Base-by-base conservation (phyloP, 768 basidiomycete species). In the Favolaschia claudopus region DNA sequence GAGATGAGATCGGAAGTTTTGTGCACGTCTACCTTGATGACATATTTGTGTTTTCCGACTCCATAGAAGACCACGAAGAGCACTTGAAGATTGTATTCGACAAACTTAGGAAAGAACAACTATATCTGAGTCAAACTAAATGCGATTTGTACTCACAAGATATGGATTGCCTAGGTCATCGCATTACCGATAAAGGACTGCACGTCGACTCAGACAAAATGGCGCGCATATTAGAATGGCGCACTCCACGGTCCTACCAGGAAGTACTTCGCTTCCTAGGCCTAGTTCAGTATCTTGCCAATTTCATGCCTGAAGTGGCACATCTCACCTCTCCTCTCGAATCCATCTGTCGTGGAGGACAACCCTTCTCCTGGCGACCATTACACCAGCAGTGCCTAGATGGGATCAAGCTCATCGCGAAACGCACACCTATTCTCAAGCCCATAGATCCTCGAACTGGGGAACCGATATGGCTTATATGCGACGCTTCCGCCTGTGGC, bases 21-120 rank as follows among this genome's bases (percentile, higher is more conserved):
- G 27, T 82, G 9, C 75, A 82, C 36, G 70, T 77, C 2, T 83
- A 82, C 53, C 60, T 83, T 1, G 79, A 83, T 53, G 77, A 83
- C 59, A 72, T 82, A 2, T 76, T 82, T 42, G 67, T 81, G 0
- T 81, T 58, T 53, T 76, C 73, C 0, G 59, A 75, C 17, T 63
- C 72, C 0, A 60, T 78, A 3, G 73, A 75, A 27, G 79, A 80
- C 1, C 79, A 75, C 39, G 51, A 67, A 9, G n/a, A 55, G 4
- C 64, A 73, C 58, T 49, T 77, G 1, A 22, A 47, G 1, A 25
- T 62, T 4, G 62, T 75, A 5, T 65, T 77, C 34, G 43, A 50
- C 0, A 57, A 40, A 0, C 62, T 78, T 1, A 31, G 68, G 0
- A 38, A 63, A 19, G 38, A 56, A 2, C 15, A 64, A 0, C 60